Conservation (phyloP, 495 filamentous ascomycete species). For the Penicillium malachiteum region DNA sequence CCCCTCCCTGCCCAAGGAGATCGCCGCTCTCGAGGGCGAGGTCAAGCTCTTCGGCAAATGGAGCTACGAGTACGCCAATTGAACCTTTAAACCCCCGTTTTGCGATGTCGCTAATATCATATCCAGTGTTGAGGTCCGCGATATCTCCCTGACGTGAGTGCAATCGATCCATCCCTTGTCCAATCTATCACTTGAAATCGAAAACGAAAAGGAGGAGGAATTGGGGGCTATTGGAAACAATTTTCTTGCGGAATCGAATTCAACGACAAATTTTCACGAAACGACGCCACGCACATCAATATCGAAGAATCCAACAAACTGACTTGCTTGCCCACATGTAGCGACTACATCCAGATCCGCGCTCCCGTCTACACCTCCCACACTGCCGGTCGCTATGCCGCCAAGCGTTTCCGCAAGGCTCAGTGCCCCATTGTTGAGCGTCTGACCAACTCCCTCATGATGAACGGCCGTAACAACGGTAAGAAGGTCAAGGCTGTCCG, state of each 20-base stretch:
- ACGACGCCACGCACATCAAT: neutral
- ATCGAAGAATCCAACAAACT: slow-evolving; percentile 2
- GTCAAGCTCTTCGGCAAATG: slow-evolving; percentile 98
- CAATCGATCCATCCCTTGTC: slow-evolving; percentile 4
- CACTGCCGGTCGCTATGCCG: slow-evolving; percentile 96
- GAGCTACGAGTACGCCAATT: slow-evolving; percentile 69
- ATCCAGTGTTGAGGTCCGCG: slow-evolving; percentile 82
- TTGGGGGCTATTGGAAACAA: slow-evolving; percentile 11
- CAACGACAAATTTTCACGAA: neutral
- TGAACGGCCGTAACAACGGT: slow-evolving; percentile 99
- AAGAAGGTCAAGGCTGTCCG: slow-evolving; percentile 99
- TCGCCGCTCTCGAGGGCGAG: slow-evolving; percentile 82
- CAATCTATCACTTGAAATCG: slow-evolving; percentile 13
- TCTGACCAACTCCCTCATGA: slow-evolving; percentile 99
- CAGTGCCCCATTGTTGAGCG: slow-evolving; percentile 99
- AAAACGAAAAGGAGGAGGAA: slow-evolving; percentile 12
- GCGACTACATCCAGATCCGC: slow-evolving; percentile 99
- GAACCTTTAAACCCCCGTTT: neutral
- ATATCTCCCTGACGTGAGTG: slow-evolving; percentile 99
- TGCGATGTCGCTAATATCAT: neutral
- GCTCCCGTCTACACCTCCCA: slow-evolving; percentile 97
- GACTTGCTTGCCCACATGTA: slow-evolving; percentile 35
- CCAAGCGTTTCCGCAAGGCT: slow-evolving; percentile 99
- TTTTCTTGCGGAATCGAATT: slow-evolving; percentile 4
- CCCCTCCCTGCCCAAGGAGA: slow-evolving; percentile 92